Conservation (phyloP, 331 rosid genomes). For the Quercus phellos region DNA sequence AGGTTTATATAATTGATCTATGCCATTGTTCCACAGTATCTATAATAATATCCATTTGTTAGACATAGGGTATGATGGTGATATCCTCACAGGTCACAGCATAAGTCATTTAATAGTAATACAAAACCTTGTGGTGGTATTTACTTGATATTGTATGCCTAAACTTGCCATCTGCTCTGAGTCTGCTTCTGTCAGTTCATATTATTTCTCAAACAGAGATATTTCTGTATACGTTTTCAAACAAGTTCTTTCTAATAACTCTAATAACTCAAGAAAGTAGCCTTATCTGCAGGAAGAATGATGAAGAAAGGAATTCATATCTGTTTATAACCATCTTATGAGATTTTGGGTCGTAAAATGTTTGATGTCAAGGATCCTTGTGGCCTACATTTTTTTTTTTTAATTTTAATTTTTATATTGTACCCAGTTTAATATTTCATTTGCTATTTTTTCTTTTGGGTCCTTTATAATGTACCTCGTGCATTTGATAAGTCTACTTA, state of each 20-base stretch:
- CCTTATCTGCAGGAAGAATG: background rate
- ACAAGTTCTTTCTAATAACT: background rate
- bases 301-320: background rate
- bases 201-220: background rate
- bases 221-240: background rate
- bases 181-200: background rate
- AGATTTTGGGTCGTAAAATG: background rate
- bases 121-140: background rate
- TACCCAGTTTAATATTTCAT: background rate
- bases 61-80: background rate
- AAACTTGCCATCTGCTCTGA: background rate
- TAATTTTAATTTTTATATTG: background rate
- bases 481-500: background rate
- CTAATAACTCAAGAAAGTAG: background rate
- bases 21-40: conserved; percentile 50
- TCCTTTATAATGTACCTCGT: background rate
- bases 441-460: background rate
- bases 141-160: background rate
- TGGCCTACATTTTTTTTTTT: background rate
- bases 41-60: background rate
- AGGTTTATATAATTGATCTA: conserved; percentile 35
- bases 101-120: background rate
- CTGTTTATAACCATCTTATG: background rate
- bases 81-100: background rate
- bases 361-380: background rate